Evolutionary conservation across 176 grass and related monocot genomes (phyloP).

Genomic region (Oryza punctata): DNA sequence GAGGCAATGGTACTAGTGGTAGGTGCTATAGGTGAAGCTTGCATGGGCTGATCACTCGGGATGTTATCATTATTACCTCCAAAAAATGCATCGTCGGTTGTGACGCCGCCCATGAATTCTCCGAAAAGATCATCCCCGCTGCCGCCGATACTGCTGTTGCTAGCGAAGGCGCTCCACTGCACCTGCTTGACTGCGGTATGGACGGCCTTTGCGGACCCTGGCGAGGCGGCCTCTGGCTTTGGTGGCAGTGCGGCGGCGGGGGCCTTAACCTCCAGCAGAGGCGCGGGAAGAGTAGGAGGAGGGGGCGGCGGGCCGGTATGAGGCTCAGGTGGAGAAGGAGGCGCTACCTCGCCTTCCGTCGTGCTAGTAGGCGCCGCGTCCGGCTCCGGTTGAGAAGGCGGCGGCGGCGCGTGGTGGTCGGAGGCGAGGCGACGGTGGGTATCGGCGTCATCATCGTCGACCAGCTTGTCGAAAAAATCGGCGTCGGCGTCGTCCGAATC

Average conservation of each 20-base stretch:
- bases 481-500: conserved; percentile 71
- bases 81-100: conserved; percentile 27
- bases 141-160: conserved; percentile 5
- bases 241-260: background rate
- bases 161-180: conserved; percentile 79
- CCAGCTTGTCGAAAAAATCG: conserved; percentile 95
- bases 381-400: background rate
- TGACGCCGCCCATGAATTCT: conserved; percentile 27
- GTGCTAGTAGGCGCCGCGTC: too few species aligned
- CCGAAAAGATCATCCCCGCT: conserved; percentile 25
- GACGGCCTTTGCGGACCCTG: conserved; percentile 12
- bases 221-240: conserved; percentile 28
- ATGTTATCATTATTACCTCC: background rate
- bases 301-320: background rate
- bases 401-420: conserved; percentile 36
- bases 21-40: background rate
- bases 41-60: background rate
- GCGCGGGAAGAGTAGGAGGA: background rate
- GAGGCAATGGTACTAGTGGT: background rate
- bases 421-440: background rate
- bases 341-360: too few species aligned
- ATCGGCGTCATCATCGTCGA: conserved; percentile 55
- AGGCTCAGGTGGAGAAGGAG: background rate
- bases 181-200: conserved; percentile 76
- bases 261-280: background rate